These are phyloP conservation scores for Gomphus bonarii DNA, from an alignment of 1,284 basidiomycete genomes.

Conservation along the genomic window DNA sequence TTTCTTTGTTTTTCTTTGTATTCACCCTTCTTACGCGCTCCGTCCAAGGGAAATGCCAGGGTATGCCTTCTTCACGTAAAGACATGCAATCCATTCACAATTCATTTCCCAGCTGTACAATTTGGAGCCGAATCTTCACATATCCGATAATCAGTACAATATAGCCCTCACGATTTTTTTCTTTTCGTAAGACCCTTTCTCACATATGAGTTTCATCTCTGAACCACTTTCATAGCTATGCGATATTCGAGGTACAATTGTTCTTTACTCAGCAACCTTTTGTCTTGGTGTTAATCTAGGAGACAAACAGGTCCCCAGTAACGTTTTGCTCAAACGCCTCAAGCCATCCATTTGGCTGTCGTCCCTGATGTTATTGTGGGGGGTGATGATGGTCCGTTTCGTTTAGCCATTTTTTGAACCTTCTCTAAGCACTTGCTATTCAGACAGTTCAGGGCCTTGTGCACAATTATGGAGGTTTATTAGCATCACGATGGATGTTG, in stretches of 20 bases:
- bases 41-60: constrained; percentile 48
- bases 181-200: constrained; percentile 32
- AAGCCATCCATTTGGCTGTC: constrained; percentile 60
- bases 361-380: constrained; percentile 55
- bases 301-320: constrained; percentile 51
- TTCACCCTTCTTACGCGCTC: not conserved
- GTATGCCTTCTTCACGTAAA: constrained; percentile 23
- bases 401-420: not conserved
- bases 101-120: constrained; percentile 37
- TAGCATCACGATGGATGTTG: constrained; percentile 19
- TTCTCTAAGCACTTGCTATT: not conserved
- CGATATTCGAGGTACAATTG: constrained; percentile 42
- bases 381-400: constrained; percentile 51
- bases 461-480: constrained; percentile 49
- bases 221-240: constrained; percentile 20
- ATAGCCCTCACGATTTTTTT: constrained; percentile 45
- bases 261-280: constrained; percentile 22
- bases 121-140: constrained; percentile 41
- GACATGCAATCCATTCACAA: not conserved
- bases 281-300: constrained; percentile 22
- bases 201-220: not conserved
- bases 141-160: constrained; percentile 54
- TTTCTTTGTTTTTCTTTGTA: not conserved
- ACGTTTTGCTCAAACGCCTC: constrained; percentile 61
- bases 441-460: constrained; percentile 63